Conservation (phyloP, 2,329 filamentous ascomycete species). For the Diaporthe humulicola region DNA sequence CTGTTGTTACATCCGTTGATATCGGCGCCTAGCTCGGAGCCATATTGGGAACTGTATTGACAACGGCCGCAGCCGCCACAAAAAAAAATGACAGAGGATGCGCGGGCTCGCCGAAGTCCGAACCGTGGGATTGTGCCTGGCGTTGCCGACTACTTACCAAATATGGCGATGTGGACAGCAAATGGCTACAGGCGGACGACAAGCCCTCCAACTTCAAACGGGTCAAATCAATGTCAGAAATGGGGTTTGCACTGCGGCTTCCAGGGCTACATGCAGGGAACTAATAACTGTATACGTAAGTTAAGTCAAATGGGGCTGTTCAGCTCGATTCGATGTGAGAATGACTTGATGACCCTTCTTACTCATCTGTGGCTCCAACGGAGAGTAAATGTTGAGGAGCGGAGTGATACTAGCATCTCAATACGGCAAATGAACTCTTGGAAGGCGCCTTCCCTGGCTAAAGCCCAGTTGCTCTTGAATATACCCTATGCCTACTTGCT, state of each 20-base stretch:
- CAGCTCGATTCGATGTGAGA: neutral
- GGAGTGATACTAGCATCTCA: neutral
- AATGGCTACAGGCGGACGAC: neutral
- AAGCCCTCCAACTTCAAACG: neutral
- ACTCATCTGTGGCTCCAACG: neutral
- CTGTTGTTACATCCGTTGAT: conserved; percentile 1
- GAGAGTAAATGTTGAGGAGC: neutral
- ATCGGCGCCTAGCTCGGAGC: neutral
- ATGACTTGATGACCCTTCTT: neutral
- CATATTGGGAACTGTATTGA: neutral
- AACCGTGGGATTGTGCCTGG: neutral
- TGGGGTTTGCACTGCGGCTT: neutral
- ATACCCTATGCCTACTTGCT: neutral
- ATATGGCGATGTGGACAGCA: neutral
- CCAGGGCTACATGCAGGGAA: neutral
- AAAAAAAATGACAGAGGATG: neutral
- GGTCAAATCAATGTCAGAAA: neutral
- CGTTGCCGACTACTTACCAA: neutral
- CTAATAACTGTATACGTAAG: neutral
- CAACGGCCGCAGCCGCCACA: neutral
- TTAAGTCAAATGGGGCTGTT: neutral
- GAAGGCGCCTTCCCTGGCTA: neutral
- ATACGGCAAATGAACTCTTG: neutral
- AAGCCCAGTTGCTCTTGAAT: neutral
- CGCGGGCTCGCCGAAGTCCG: neutral